Conservation (phyloP, 441 rosid species). For the Theobroma grandiflorum region DNA sequence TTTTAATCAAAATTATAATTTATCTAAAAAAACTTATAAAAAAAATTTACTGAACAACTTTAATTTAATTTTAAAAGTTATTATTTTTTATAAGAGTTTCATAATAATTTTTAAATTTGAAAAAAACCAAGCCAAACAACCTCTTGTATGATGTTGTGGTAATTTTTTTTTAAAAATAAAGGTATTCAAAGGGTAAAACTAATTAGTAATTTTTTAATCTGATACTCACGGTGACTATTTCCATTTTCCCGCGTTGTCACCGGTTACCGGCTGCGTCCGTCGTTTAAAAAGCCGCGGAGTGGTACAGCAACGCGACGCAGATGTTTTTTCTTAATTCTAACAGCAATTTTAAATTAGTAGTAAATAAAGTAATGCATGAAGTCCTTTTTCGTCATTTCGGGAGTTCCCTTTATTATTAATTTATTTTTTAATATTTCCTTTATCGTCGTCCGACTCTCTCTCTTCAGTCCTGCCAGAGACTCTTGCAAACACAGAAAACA, state of each 20-base stretch:
- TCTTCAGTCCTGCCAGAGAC: slow-evolving; percentile 16
- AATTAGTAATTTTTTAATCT: neutral
- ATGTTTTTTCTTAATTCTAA: neutral
- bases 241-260: neutral
- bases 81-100: no score
- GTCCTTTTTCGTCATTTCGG: slow-evolving; percentile 48
- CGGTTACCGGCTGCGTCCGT: neutral
- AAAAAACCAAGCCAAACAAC: no score
- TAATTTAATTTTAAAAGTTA: no score
- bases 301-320: neutral
- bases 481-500: slow-evolving; percentile 33
- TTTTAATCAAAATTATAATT: no score
- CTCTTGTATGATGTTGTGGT: no score
- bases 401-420: slow-evolving; percentile 17
- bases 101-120: no score
- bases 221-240: neutral
- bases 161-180: no score
- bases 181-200: no score
- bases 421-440: slow-evolving; percentile 28
- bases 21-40: no score
- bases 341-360: neutral
- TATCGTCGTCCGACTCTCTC: slow-evolving; percentile 40
- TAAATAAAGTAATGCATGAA: neutral
- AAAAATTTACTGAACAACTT: no score
- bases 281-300: neutral